Conservation (phyloP, 306 rosid genomes). For the Fragaria iinumae region DNA sequence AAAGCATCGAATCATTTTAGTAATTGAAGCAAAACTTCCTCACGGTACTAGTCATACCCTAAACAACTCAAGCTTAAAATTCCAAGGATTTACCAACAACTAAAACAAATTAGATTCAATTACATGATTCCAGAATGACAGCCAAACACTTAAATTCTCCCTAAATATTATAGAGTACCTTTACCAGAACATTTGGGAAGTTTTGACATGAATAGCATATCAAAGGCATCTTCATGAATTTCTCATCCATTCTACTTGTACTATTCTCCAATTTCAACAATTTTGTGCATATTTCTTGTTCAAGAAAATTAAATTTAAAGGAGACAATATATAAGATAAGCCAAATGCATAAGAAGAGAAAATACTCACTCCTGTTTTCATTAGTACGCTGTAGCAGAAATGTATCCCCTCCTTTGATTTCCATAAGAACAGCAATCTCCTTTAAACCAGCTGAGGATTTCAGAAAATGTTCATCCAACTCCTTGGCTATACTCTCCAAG, state of each 20-base stretch:
- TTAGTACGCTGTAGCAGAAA: constrained; percentile 46
- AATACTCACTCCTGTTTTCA: constrained; percentile 47
- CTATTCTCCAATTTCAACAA: neutral
- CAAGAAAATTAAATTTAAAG: neutral
- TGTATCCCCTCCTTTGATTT: constrained; percentile 49
- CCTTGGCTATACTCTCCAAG: constrained; percentile 61
- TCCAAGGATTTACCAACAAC: neutral
- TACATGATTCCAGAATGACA: neutral
- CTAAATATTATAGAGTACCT: neutral
- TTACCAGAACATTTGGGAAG: neutral
- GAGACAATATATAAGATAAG: constrained; percentile 8
- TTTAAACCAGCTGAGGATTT: constrained; percentile 71
- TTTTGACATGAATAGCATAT: neutral
- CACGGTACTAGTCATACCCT: no score
- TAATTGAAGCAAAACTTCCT: no score
- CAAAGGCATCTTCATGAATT: neutral
- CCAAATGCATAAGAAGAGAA: constrained; percentile 14
- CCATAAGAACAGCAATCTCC: constrained; percentile 82
- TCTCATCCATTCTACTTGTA: neutral
- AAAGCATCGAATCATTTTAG: neutral
- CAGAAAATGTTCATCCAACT: constrained; percentile 79
- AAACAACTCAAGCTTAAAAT: neutral
- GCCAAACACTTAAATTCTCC: neutral
- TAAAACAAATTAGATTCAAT: neutral
- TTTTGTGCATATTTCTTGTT: neutral